These are phyloP conservation scores for Dioscorea dumetorum DNA, from an alignment of 106 monocot genomes.

Conservation along the genomic window DNA sequence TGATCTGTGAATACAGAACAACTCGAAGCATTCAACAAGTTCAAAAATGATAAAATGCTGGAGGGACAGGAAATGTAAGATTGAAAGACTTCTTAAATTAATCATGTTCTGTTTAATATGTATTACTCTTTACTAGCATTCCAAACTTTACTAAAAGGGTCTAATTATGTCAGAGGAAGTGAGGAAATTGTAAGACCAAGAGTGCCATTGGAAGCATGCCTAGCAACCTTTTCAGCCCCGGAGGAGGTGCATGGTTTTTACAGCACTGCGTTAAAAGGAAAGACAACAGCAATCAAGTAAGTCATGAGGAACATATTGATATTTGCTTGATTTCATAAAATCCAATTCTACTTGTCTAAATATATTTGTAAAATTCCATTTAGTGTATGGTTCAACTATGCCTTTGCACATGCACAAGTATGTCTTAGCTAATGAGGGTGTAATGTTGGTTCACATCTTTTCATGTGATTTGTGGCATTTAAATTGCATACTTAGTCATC, in stretches of 20 bases:
- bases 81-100: background rate
- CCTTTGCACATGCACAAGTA: no score
- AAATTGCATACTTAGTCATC: no score
- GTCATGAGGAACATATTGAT: constrained; percentile 2
- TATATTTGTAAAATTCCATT: no score
- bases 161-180: constrained; percentile 26
- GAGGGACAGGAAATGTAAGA: constrained; percentile 60
- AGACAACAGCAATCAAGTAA: constrained; percentile 91
- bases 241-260: constrained; percentile 90
- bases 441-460: no score
- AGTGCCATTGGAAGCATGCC: constrained; percentile 86
- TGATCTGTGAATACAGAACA: constrained; percentile 45
- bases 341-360: no score
- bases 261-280: constrained; percentile 87
- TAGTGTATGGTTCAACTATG: no score
- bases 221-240: constrained; percentile 74
- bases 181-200: constrained; percentile 88
- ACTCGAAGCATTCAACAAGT: constrained; percentile 65
- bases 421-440: no score
- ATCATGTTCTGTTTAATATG: background rate
- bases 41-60: constrained; percentile 42
- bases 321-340: no score
- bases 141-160: background rate
- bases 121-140: background rate
- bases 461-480: no score